Evolutionary conservation across 805 yeast species (phyloP).

Genomic region (Suhomyces sp.): DNA sequence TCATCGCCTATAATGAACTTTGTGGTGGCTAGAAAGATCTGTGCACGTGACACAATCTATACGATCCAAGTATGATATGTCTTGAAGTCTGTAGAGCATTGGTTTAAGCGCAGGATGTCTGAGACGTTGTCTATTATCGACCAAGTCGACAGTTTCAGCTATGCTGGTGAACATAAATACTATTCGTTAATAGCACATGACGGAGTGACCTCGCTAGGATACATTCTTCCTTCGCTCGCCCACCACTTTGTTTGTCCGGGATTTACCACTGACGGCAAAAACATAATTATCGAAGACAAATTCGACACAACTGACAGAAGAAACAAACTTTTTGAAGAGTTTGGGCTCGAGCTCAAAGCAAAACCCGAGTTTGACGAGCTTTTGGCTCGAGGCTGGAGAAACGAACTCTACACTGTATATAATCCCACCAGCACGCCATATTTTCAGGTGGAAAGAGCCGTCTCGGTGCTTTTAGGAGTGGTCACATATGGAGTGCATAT

Average conservation of each 20-base stretch:
- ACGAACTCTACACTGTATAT: constrained; percentile 76
- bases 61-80: no score
- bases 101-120: not conserved
- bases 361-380: constrained; percentile 21
- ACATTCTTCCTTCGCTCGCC: constrained; percentile 24
- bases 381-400: constrained; percentile 71
- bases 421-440: constrained; percentile 56
- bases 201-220: constrained; percentile 26
- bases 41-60: not conserved
- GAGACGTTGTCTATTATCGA: constrained; percentile 15
- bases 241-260: constrained; percentile 13
- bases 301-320: constrained; percentile 41
- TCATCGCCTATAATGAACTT: no score
- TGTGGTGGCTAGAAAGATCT: not conserved
- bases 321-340: constrained; percentile 34
- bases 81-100: no score
- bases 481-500: constrained; percentile 89
- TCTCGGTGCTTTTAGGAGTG: constrained; percentile 78
- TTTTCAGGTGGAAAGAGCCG: constrained; percentile 72
- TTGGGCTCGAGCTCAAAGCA: constrained; percentile 43
- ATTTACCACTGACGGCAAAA: constrained; percentile 3
- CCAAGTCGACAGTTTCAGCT: constrained; percentile 32
- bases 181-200: constrained; percentile 31
- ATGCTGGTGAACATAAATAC: constrained; percentile 12
- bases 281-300: constrained; percentile 25